Evolutionary conservation across 768 basidiomycete species (phyloP).

Genomic region (Trametes villosa): DNA sequence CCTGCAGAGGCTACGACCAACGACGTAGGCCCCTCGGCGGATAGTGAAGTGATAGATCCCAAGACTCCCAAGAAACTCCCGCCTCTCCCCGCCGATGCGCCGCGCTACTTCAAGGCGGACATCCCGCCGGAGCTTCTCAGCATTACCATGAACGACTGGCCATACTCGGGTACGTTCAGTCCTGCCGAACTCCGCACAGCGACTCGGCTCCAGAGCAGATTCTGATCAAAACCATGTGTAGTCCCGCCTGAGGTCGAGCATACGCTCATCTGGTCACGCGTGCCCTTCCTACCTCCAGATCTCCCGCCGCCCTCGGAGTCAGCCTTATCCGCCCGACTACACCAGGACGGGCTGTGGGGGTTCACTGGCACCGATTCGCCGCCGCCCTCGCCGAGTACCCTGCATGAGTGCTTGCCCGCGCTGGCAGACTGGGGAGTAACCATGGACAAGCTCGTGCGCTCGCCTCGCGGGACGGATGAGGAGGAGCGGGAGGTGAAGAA

Average conservation of each 20-base stretch:
- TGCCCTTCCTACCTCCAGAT: slow-evolving; percentile 69
- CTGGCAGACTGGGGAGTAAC: slow-evolving; percentile 76
- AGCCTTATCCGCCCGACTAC: slow-evolving; percentile 55
- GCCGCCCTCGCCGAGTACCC: slow-evolving; percentile 61
- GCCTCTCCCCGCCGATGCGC: slow-evolving; percentile 41
- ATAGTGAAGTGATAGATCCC: not conserved
- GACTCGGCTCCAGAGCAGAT: no score
- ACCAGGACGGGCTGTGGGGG: slow-evolving; percentile 81
- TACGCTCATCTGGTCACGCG: slow-evolving; percentile 74
- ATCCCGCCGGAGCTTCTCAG: slow-evolving; percentile 63
- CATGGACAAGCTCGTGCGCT: slow-evolving; percentile 59
- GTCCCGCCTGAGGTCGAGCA: slow-evolving; percentile 79
- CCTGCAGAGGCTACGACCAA: slow-evolving; percentile 1
- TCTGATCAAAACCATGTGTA: no score
- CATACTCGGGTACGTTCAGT: slow-evolving; percentile 69
- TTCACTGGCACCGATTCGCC: slow-evolving; percentile 66
- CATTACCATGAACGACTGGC: slow-evolving; percentile 86
- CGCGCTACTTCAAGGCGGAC: slow-evolving; percentile 68
- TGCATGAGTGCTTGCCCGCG: slow-evolving; percentile 61
- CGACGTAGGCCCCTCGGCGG: not conserved
- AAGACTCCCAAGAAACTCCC: slow-evolving; percentile 25
- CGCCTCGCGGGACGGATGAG: slow-evolving; percentile 52
- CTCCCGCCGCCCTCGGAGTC: slow-evolving; percentile 44
- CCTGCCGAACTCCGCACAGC: no score
- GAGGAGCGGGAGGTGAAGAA: slow-evolving; percentile 54